Evolutionary conservation across 345 rosid genomes (phyloP), one percentile per base, ranked within the genome.

Genomic region (Camelina neglecta): DNA sequence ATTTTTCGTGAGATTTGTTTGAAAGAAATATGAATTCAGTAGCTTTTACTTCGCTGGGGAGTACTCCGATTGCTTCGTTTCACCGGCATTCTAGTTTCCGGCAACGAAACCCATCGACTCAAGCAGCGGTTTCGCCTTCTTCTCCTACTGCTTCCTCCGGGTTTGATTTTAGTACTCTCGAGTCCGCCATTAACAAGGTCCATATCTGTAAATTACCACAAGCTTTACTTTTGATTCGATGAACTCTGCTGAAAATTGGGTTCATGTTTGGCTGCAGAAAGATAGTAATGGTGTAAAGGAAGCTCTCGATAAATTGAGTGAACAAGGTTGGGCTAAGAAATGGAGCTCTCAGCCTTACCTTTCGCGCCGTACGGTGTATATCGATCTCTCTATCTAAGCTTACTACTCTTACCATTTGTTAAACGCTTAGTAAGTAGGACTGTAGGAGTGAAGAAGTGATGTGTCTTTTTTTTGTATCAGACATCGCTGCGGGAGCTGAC

Each of bases 311-410:
- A 78, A 79, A 67, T 84, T 94, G 65, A 84, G 81, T 7, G 86
- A 89, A 82, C 70, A 56, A 39, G 97, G 97, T 55, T 94, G 96
- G 96, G 97, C 97, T 26, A 90, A 86, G 89, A 89, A 80, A 82
- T 94, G 98, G 97, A 84, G 89, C 35, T 92, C 97, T 55, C 97
- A 94, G 87, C 98, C 97, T 3, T 92, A 90, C 39, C 88, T 94
- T 64, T 93, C 98, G 12, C 90, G 97, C 39, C 98, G 98, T 67
- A 85, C 90, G 91, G 98, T 93, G 81, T 78, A 78, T 78, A 78
- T 78, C 77, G n/a, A 72, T 66, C 80, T 65, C 77, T 78, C 65
- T 64, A 5, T 48, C 49, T 75, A 49, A 75, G 23, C 53, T 75
- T 60, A 48, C 4, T 60, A 48, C 4, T 0, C 8, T 66, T 47